A percentile compares a stretch with the other conserved stretches of the same genome.
Evolutionary conservation across 345 rosid genomes (phyloP).

Genomic region (Dipteronia dyeriana): DNA sequence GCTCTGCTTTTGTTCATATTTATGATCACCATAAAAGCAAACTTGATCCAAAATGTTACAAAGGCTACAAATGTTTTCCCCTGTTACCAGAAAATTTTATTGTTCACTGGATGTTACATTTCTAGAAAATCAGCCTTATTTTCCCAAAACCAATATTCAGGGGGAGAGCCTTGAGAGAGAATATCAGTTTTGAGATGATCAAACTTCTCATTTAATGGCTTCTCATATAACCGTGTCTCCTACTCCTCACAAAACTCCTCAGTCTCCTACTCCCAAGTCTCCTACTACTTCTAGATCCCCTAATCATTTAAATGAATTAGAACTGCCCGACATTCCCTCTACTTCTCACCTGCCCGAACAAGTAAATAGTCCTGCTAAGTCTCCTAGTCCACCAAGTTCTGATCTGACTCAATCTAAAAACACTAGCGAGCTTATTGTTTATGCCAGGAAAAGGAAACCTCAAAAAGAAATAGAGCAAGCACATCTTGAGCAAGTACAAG

Average conservation of each 20-base stretch:
- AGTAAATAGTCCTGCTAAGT: too few relatives aligned
- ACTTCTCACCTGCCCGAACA: too few relatives aligned
- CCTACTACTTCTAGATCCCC: too few relatives aligned
- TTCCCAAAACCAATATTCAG: too few relatives aligned
- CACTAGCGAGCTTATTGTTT: not conserved
- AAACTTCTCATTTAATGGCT: too few relatives aligned
- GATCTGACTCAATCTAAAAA: not conserved
- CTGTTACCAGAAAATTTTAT: too few relatives aligned
- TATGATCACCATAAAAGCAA: not conserved
- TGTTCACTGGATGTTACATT: not conserved
- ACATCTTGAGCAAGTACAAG: not conserved
- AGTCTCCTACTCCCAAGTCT: too few relatives aligned
- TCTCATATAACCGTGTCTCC: too few relatives aligned
- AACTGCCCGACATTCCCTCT: too few relatives aligned
- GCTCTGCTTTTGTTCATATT: not conserved
- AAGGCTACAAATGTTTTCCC: not conserved
- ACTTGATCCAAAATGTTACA: not conserved
- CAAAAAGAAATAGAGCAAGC: not conserved
- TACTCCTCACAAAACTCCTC: too few relatives aligned
- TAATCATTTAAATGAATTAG: not conserved
- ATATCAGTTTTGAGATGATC: too few relatives aligned
- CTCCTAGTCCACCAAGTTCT: not conserved
- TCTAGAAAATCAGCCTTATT: not conserved
- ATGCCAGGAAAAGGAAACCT: not conserved
- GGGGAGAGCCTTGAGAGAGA: too few relatives aligned